These are phyloP conservation scores for Metschnikowia hibisci DNA, from an alignment of 805 yeast species.

Conservation along the genomic window DNA sequence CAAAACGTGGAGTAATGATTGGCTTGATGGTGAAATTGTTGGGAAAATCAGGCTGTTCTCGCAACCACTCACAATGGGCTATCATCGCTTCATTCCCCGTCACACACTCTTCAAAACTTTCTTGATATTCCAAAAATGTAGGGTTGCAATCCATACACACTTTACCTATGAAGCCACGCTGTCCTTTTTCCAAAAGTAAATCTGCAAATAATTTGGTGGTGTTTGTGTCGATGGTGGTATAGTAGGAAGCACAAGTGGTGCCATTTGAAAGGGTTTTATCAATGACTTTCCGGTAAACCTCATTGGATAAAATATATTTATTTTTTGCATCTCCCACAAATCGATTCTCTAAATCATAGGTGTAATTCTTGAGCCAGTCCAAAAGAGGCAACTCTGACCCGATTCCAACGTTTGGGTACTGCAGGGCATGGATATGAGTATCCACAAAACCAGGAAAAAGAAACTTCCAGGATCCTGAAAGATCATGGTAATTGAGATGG, in stretches of 20 bases:
- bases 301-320: slow-evolving; percentile 49
- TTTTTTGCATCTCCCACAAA: slow-evolving; percentile 31
- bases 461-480: slow-evolving; percentile 46
- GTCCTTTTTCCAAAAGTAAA: slow-evolving; percentile 62
- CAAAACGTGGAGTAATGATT: slow-evolving; percentile 88
- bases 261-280: slow-evolving; percentile 69
- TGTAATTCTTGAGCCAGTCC: slow-evolving; percentile 85
- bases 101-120: slow-evolving; percentile 52
- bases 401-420: slow-evolving; percentile 47
- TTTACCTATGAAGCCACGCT: slow-evolving; percentile 86
- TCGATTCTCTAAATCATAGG: slow-evolving; percentile 83
- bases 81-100: slow-evolving; percentile 52
- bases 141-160: slow-evolving; percentile 90
- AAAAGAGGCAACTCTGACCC: slow-evolving; percentile 81
- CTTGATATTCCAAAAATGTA: slow-evolving; percentile 61
- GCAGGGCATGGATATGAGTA: slow-evolving; percentile 45
- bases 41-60: slow-evolving; percentile 25
- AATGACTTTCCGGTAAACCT: slow-evolving; percentile 67
- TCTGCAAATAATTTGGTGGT: slow-evolving; percentile 78
- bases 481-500: slow-evolving; percentile 22
- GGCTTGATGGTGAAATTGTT: slow-evolving; percentile 49
- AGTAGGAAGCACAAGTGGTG: slow-evolving; percentile 90
- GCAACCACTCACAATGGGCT: slow-evolving; percentile 47
- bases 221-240: slow-evolving; percentile 74
- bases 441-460: slow-evolving; percentile 53